Evolutionary conservation across 202 grass and related monocot species (phyloP).

Genomic region (Digitaria exilis): DNA sequence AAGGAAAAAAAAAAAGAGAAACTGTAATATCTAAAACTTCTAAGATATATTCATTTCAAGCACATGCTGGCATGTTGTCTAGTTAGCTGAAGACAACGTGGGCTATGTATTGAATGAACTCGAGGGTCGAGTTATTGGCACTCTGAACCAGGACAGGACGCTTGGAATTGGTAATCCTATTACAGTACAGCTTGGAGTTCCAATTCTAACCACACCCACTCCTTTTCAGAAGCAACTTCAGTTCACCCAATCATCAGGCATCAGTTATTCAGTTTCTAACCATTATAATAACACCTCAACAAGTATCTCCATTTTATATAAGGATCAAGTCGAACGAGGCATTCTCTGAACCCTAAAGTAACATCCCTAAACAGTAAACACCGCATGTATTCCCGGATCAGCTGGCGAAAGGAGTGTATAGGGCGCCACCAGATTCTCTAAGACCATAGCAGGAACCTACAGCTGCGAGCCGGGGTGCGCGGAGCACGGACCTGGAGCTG

Average conservation of each 20-base stretch:
- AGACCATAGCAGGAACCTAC: background rate
- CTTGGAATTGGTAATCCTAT: background rate
- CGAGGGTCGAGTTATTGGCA: background rate
- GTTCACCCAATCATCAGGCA: background rate
- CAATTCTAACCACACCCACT: conserved; percentile 25
- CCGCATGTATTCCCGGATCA: background rate
- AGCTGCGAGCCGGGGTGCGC: background rate
- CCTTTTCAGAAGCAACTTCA: background rate
- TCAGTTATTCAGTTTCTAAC: background rate
- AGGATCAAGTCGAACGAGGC: background rate
- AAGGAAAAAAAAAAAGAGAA: background rate
- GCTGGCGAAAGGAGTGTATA: background rate
- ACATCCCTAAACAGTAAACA: background rate
- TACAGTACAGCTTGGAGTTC: background rate
- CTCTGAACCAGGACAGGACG: background rate
- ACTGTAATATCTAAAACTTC: background rate
- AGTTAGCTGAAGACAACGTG: background rate
- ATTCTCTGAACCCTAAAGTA: too few relatives aligned
- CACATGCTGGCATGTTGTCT: background rate
- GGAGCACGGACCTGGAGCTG: conserved; percentile 49
- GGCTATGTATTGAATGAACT: background rate
- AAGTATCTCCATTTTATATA: background rate
- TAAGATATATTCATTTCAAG: background rate
- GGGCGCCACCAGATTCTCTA: background rate
- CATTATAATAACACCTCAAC: background rate